Conservation (phyloP, 176 grass and related monocot genomes). For the Chrysopogon serrulatus region DNA sequence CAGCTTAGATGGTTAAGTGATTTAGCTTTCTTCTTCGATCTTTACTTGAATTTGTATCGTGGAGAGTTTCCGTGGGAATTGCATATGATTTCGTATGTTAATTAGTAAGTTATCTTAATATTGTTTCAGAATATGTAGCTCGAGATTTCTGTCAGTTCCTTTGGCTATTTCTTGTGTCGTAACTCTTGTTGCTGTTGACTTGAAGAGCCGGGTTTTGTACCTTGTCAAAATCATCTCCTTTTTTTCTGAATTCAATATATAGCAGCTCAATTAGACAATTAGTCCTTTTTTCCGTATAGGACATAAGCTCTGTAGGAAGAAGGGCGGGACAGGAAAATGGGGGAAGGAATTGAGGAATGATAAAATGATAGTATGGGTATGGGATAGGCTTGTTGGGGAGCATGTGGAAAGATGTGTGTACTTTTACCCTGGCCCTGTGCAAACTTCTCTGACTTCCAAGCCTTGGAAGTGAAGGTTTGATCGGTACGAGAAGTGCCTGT, state of each 20-base stretch:
- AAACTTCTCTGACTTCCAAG: slow-evolving; percentile 32
- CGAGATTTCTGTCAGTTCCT: background rate
- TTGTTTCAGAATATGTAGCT: slow-evolving; percentile 36
- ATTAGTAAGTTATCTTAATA: slow-evolving; percentile 28
- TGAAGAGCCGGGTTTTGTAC: slow-evolving; percentile 6
- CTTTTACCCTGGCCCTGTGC: slow-evolving; percentile 13
- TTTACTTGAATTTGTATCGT: background rate
- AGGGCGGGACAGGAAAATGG: background rate
- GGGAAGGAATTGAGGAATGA: background rate
- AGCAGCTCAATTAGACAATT: background rate
- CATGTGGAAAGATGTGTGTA: slow-evolving; percentile 29
- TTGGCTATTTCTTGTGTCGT: slow-evolving; percentile 25
- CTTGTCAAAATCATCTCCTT: background rate
- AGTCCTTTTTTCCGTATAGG: background rate
- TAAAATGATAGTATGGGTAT: background rate
- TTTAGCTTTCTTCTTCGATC: slow-evolving; percentile 36
- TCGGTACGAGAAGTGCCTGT: slow-evolving; percentile 35
- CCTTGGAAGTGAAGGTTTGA: slow-evolving; percentile 39
- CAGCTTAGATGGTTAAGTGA: slow-evolving; percentile 37
- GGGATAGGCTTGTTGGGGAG: background rate
- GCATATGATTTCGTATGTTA: slow-evolving; percentile 33
- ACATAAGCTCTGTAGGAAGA: background rate
- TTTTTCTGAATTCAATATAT: background rate
- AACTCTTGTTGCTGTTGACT: slow-evolving; percentile 21
- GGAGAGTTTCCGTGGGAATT: slow-evolving; percentile 31